Evolutionary conservation across 1,139 yeast species (phyloP).

Genomic region (Geotrichum cucujoidarum): DNA sequence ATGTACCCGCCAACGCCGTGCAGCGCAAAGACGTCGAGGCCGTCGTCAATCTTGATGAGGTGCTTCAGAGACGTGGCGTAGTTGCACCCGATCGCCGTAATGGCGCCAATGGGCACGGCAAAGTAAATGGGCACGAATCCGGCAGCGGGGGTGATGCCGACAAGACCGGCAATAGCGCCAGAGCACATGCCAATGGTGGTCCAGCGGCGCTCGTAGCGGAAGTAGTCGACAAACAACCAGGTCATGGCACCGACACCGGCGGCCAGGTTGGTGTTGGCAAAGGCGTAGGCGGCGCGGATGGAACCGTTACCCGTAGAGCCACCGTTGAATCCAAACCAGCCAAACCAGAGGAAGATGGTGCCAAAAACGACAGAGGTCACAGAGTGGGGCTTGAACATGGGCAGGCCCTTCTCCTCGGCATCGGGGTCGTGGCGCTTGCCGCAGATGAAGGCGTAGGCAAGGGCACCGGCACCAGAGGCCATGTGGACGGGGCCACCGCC

Average conservation of each 20-base stretch:
- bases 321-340: slow-evolving; percentile 98
- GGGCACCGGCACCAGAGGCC: slow-evolving; percentile 89
- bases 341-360: slow-evolving; percentile 91
- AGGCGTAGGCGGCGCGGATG: slow-evolving; percentile 89
- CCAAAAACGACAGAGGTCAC: slow-evolving; percentile 89
- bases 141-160: slow-evolving; percentile 96
- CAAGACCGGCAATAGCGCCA: slow-evolving; percentile 91
- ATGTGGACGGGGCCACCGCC: slow-evolving; percentile 99
- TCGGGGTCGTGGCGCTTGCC: slow-evolving; percentile 82
- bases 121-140: slow-evolving; percentile 92
- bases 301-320: slow-evolving; percentile 92
- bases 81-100: slow-evolving; percentile 77
- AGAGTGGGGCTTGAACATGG: slow-evolving; percentile 87
- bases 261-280: slow-evolving; percentile 86
- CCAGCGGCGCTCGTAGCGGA: slow-evolving; percentile 87
- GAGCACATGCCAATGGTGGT: slow-evolving; percentile 91
- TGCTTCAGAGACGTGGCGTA: slow-evolving; percentile 77
- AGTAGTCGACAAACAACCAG: slow-evolving; percentile 89
- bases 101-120: slow-evolving; percentile 74
- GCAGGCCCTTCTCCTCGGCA: slow-evolving; percentile 56
- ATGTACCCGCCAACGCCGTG: slow-evolving; percentile 92
- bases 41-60: slow-evolving; percentile 77
- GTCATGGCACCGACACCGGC: slow-evolving; percentile 89
- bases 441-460: slow-evolving; percentile 82
- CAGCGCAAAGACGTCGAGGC: slow-evolving; percentile 88